Percentiles rank a stretch among this genome's conserved stretches.
Conservation (phyloP, 257 asterid genomes). For the Solanum okadae region DNA sequence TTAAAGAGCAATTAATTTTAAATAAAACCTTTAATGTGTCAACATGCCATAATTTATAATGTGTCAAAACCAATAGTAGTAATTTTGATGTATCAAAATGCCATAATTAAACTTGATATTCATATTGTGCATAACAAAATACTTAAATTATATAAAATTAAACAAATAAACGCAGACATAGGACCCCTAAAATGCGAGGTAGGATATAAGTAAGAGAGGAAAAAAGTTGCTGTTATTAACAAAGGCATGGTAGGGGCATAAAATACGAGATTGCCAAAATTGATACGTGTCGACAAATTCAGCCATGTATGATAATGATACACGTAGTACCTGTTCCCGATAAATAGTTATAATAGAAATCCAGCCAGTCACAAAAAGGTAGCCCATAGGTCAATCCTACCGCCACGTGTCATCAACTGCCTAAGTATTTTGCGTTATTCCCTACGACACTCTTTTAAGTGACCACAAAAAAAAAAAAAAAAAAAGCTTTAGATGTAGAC, state of each 20-base stretch:
- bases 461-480: neutral
- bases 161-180: too few relatives aligned
- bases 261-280: neutral
- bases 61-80: too few relatives aligned
- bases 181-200: neutral
- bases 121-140: too few relatives aligned
- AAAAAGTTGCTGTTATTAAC: neutral
- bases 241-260: neutral
- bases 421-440: neutral
- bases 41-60: neutral
- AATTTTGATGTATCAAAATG: too few relatives aligned
- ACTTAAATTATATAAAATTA: too few relatives aligned
- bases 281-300: neutral
- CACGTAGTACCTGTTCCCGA: neutral
- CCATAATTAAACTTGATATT: too few relatives aligned
- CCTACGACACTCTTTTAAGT: neutral
- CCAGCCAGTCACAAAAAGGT: neutral
- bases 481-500: neutral
- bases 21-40: neutral
- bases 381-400: neutral
- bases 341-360: neutral
- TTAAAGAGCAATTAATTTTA: neutral
- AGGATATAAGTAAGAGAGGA: neutral
- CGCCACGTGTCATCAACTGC: neutral
- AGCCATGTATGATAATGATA: neutral